A percentile compares a stretch with the other conserved stretches of the same genome.
These are phyloP conservation scores for Paxillus rubicundulus DNA, from an alignment of 768 basidiomycete species.

Conservation along the genomic window DNA sequence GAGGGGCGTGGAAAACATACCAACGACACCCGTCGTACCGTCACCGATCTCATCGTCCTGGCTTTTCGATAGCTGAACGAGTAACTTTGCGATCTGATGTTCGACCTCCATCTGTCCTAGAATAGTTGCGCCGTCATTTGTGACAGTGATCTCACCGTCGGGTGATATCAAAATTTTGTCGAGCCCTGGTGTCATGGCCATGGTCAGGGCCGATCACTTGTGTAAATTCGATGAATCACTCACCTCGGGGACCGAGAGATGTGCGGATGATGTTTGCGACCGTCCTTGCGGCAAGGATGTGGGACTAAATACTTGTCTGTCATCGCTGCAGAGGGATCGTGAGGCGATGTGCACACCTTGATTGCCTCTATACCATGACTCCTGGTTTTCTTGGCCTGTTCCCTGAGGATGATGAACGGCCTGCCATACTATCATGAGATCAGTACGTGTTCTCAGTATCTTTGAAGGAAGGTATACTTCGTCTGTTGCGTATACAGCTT, in stretches of 20 bases:
- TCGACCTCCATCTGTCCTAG: slow-evolving; percentile 99
- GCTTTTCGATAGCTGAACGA: slow-evolving; percentile 94
- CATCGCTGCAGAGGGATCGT: background rate
- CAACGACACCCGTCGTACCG: slow-evolving; percentile 98
- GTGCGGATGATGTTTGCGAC: slow-evolving; percentile 95
- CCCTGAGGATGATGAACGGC: slow-evolving; percentile 96
- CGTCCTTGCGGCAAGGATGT: slow-evolving; percentile 92
- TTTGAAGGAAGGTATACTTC: slow-evolving; percentile 51
- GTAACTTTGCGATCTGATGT: slow-evolving; percentile 96
- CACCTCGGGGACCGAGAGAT: slow-evolving; percentile 92
- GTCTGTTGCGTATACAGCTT: slow-evolving; percentile 84
- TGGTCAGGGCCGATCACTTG: slow-evolving; percentile 10
- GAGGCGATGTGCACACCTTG: slow-evolving; percentile 55
- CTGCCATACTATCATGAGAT: slow-evolving; percentile 68
- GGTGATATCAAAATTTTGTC: slow-evolving; percentile 94
- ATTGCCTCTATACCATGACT: slow-evolving; percentile 93
- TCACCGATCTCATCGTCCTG: slow-evolving; percentile 99
- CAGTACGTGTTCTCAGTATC: background rate
- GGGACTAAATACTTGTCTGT: slow-evolving; percentile 51
- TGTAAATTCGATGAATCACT: slow-evolving; percentile 12
- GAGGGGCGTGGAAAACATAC: slow-evolving; percentile 49
- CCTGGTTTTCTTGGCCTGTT: slow-evolving; percentile 90
- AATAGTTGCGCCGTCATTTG: slow-evolving; percentile 99
- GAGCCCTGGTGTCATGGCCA: slow-evolving; percentile 54
- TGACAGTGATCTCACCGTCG: slow-evolving; percentile 98